Percentiles rank a stretch among this genome's conserved stretches.
Conservation (phyloP, 495 filamentous ascomycete species). For the Trichocladium uniseriatum region DNA sequence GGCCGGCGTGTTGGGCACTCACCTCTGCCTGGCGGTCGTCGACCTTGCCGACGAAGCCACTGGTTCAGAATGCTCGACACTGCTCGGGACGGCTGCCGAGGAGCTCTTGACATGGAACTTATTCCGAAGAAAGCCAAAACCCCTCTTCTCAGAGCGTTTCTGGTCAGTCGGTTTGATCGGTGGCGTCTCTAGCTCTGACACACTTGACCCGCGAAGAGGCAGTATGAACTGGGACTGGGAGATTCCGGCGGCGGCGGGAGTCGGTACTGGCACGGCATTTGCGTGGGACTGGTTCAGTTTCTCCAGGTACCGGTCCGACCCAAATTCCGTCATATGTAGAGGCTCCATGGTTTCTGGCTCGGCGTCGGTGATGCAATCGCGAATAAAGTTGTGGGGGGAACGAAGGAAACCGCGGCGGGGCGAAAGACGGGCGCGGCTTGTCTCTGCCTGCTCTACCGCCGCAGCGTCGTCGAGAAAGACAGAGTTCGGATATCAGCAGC, state of each 20-base stretch:
- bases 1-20: neutral
- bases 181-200: conserved; percentile 17
- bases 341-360: conserved; percentile 38
- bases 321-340: conserved; percentile 49
- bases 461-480: conserved; percentile 24
- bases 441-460: conserved; percentile 26
- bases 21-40: conserved; percentile 13
- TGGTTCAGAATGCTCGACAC: conserved; percentile 10
- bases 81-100: neutral
- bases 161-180: conserved; percentile 21
- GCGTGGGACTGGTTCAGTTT: conserved; percentile 37
- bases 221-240: conserved; percentile 32
- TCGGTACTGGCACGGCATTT: conserved; percentile 19
- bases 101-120: conserved; percentile 22
- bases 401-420: neutral
- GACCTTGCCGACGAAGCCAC: conserved; percentile 17
- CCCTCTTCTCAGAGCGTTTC: conserved; percentile 30
- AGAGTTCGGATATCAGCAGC: conserved; percentile 23
- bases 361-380: conserved; percentile 9
- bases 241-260: conserved; percentile 1
- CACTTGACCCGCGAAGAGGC: conserved; percentile 30
- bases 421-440: neutral
- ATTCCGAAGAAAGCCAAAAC: conserved; percentile 18
- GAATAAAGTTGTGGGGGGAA: conserved; percentile 10
- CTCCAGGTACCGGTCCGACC: conserved; percentile 45